Percentiles rank a stretch among this genome's conserved stretches.
Conservation (phyloP, 192 early-diverging fungal genomes). For the Oehlia diaphana region DNA sequence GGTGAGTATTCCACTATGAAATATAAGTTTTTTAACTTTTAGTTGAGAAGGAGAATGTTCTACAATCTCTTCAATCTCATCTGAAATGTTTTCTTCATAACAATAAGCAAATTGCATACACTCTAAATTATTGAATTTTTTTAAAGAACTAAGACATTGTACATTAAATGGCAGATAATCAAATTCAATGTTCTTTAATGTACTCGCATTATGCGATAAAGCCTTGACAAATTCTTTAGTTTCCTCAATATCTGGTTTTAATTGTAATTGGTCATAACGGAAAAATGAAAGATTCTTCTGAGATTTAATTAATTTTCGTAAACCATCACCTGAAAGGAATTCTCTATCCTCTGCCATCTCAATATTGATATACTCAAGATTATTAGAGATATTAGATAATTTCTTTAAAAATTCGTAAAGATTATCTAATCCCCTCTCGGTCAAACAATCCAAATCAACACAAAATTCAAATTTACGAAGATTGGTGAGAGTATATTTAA, state of each 20-base stretch:
- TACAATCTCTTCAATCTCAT: not conserved
- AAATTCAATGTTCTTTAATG: not conserved
- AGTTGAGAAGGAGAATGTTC: not conserved
- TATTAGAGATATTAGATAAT: not conserved
- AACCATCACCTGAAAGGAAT: not conserved
- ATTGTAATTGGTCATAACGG: not conserved
- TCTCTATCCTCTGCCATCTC: not conserved
- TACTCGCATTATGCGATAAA: not conserved
- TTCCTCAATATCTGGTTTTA: not conserved
- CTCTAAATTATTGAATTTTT: not conserved
- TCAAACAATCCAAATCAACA: not conserved
- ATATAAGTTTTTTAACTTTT: not conserved
- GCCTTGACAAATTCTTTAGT: not conserved
- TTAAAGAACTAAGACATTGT: not conserved
- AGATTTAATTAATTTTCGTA: not conserved
- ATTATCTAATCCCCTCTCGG: not conserved
- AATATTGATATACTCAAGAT: not conserved
- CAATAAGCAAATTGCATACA: not conserved
- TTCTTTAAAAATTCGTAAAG: not conserved
- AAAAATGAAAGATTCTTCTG: not conserved
- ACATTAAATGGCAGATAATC: not conserved
- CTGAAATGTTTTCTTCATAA: not conserved
- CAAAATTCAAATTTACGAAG: not conserved
- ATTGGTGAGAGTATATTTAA: not conserved
- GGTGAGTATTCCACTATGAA: not conserved